These are phyloP conservation scores for Nyctanthes arbortristis DNA, from an alignment of 257 asterid species.

Conservation along the genomic window DNA sequence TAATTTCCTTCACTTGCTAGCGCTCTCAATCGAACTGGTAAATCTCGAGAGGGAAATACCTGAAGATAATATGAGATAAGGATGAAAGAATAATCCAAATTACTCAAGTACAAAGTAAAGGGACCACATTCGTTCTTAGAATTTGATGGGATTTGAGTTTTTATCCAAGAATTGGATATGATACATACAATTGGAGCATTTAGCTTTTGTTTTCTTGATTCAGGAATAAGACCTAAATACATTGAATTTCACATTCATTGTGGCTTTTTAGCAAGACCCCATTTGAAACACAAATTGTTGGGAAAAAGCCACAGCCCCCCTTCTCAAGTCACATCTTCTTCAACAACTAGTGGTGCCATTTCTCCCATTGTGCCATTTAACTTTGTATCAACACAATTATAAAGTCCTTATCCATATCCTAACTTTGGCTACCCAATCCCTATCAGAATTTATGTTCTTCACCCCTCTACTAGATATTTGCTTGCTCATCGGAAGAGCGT, in stretches of 20 bases:
- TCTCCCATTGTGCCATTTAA: background rate
- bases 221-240: background rate
- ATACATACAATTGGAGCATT: background rate
- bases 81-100: conserved; percentile 16
- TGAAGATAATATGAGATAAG: conserved; percentile 17
- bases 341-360: background rate
- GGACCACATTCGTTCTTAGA: conserved; percentile 35
- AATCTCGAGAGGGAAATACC: no score
- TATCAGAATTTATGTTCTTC: no score
- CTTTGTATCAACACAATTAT: background rate
- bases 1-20: no score
- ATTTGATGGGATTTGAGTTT: background rate
- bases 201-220: background rate
- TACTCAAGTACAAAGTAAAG: conserved; percentile 20
- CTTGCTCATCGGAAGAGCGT: no score
- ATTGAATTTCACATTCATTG: background rate
- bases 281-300: background rate
- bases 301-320: background rate
- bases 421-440: no score
- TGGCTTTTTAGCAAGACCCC: background rate
- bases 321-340: background rate
- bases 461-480: no score
- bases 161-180: background rate
- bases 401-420: no score
- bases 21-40: no score